Percentiles rank a stretch among this genome's conserved stretches.
These are phyloP conservation scores for Yueomyces sp. DNA, from an alignment of 805 yeast species.

Conservation along the genomic window DNA sequence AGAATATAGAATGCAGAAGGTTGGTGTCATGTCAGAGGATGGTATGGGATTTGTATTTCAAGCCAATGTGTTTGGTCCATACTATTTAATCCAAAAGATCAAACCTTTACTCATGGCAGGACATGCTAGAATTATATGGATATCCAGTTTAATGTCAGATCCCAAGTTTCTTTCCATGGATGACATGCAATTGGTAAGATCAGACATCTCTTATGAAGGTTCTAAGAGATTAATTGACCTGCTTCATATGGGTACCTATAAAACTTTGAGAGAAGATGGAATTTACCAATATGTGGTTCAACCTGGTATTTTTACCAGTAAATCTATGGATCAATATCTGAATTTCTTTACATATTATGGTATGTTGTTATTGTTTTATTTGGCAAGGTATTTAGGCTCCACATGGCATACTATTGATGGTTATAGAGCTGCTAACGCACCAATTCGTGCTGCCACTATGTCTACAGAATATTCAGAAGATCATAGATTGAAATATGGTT, in stretches of 20 bases:
- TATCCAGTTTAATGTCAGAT: conserved; percentile 70
- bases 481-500: conserved; percentile 53
- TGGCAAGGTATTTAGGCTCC: conserved; percentile 73
- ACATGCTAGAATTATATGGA: conserved; percentile 70
- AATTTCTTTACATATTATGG: conserved; percentile 73
- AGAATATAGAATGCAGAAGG: conserved; percentile 67
- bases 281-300: conserved; percentile 70
- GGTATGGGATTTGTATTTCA: conserved; percentile 82
- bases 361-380: conserved; percentile 71
- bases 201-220: conserved; percentile 73
- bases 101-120: conserved; percentile 35
- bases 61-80: conserved; percentile 95
- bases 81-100: conserved; percentile 62
- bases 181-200: conserved; percentile 58
- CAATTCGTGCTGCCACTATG: conserved; percentile 47
- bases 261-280: conserved; percentile 35
- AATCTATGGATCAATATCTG: conserved; percentile 62
- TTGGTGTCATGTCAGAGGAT: conserved; percentile 66
- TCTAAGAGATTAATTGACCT: conserved; percentile 81
- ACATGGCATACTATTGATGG: conserved; percentile 85
- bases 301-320: conserved; percentile 87
- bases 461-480: conserved; percentile 30
- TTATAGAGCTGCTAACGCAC: conserved; percentile 81
- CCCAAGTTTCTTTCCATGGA: conserved; percentile 60
- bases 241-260: conserved; percentile 59